Base-by-base conservation (phyloP, 305 asterid species). In the Withania somnifera region DNA sequence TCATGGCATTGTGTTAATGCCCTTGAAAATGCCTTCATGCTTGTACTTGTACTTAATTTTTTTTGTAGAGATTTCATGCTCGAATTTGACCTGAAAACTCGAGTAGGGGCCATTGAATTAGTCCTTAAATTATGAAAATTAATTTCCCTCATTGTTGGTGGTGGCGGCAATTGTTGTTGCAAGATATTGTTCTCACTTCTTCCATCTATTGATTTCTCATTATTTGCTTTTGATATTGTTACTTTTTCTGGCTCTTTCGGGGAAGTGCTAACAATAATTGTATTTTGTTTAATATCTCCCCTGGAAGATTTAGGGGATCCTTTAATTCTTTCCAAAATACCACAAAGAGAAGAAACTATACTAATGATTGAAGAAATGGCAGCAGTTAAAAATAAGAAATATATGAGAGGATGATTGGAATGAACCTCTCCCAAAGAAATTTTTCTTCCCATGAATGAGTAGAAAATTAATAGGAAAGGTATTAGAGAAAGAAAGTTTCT, bases 371-470 rank as follows among this genome's bases (percentile, higher is more conserved):
- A 85, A 26, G 84, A 69, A 66, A 88, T 14, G 7, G 68, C 82
- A 4, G 84, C 84, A 34, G 85, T 45, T 26, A 87, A 42, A 42
- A 88, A 77, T 26, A 87, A 61, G 1, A 80, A 42, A 42, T 87
- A 77, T 58, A 88, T 19, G 22, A 87, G 60, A 9, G 84, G 87
- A 81, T 82, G 86, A 61, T 47, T 61, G 22, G 73, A 83, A 56
- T 71, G 79, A 60, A 36, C 58, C 45, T 87, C 84, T 34, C 77
- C 86, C 50, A 22, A 22, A 50, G 89, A 85, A 84, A 84, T 42
- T 26, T 82, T 81, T 76, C 91, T 89, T 86, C 89, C 91, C 91
- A 89, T 89, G 76, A 63, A 82, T 83, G 24, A 28, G 79, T 24
- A 36, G 11, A 61, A 71, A 73, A 83, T 15, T 24, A 20, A 13